phyloP scores from a whole-genome alignment of 176 grass and related monocot species.

The Calamus simplicifolius region DNA sequence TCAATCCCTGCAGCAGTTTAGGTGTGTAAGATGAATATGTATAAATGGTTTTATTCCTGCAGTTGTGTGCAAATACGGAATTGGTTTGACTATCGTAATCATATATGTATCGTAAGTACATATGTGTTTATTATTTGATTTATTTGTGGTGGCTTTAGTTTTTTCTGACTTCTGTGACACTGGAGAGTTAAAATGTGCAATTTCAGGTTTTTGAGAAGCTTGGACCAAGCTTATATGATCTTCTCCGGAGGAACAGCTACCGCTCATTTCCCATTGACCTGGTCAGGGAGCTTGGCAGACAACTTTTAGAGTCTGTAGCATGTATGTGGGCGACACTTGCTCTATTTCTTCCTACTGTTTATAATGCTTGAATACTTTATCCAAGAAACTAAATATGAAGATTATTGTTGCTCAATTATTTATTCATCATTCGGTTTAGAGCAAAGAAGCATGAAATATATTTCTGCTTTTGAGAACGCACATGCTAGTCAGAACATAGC shows the following conservation, averaged over 20 bases:
- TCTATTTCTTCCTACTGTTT: neutral
- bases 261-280: slow-evolving; percentile 78
- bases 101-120: slow-evolving; percentile 99
- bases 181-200: no score
- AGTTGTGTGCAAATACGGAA: slow-evolving; percentile 99
- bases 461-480: neutral
- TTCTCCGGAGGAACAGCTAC: slow-evolving; percentile 75
- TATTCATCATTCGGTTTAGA: neutral
- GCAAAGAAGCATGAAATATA: neutral
- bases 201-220: slow-evolving; percentile 90
- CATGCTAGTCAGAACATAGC: neutral
- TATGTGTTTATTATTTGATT: slow-evolving; percentile 40
- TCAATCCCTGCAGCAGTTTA: slow-evolving; percentile 22
- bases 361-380: neutral
- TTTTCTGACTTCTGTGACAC: no score
- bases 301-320: slow-evolving; percentile 93
- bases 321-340: slow-evolving; percentile 33
- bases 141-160: neutral
- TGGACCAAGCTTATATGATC: slow-evolving; percentile 85
- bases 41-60: slow-evolving; percentile 75
- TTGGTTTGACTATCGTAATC: slow-evolving; percentile 99
- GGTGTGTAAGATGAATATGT: slow-evolving; percentile 70
- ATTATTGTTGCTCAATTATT: no score
- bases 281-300: slow-evolving; percentile 76
- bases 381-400: neutral